Evolutionary conservation across 2,329 filamentous ascomycete species (phyloP).

Genomic region (Davidsoniella australis): DNA sequence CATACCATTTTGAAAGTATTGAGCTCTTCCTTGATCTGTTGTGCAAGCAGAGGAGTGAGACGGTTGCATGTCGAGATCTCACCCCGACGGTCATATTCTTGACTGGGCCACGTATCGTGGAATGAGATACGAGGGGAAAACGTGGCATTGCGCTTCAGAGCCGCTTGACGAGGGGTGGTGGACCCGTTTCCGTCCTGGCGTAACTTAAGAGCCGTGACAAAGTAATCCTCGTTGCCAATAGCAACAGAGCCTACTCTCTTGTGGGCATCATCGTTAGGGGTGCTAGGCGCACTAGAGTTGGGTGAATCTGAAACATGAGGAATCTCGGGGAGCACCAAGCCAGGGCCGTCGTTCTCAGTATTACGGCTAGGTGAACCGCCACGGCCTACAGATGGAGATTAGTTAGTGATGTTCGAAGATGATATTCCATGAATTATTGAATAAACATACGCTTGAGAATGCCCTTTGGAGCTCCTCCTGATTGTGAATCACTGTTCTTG

Average conservation of each 20-base stretch:
- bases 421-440: slow-evolving; percentile 11
- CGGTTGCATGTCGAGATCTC: slow-evolving; percentile 97
- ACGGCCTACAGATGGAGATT: not conserved
- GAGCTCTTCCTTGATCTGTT: slow-evolving; percentile 98
- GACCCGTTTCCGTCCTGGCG: slow-evolving; percentile 66
- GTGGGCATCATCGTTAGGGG: slow-evolving; percentile 64
- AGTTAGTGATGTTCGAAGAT: not conserved
- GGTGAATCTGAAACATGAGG: slow-evolving; percentile 59
- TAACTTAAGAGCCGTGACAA: slow-evolving; percentile 59
- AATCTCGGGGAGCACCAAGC: slow-evolving; percentile 34
- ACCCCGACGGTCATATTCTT: slow-evolving; percentile 88
- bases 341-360: slow-evolving; percentile 3
- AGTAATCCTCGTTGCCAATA: slow-evolving; percentile 77
- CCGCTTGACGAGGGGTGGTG: slow-evolving; percentile 49
- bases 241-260: slow-evolving; percentile 52
- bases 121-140: slow-evolving; percentile 93
- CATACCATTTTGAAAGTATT: slow-evolving; percentile 98
- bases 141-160: slow-evolving; percentile 44
- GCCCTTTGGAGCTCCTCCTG: slow-evolving; percentile 47
- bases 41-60: slow-evolving; percentile 86
- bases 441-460: slow-evolving; percentile 65
- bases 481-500: slow-evolving; percentile 43
- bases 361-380: slow-evolving; percentile 4
- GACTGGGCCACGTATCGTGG: slow-evolving; percentile 88
- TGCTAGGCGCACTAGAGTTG: slow-evolving; percentile 71